Conservation (phyloP, 2,329 filamentous ascomycete genomes). For the Sporothrix brasiliensis region DNA sequence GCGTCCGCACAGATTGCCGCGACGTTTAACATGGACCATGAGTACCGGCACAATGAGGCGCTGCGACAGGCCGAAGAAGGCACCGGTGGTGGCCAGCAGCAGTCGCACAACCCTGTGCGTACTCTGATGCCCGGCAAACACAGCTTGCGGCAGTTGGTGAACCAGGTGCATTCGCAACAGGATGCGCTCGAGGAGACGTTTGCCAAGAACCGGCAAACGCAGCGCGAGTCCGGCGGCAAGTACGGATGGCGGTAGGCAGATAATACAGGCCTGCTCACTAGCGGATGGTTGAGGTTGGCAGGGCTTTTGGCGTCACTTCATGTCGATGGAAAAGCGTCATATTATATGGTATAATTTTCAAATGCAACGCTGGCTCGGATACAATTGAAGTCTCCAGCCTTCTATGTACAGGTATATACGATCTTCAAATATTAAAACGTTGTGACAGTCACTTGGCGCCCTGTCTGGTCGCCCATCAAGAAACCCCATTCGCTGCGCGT, state of each 20-base stretch:
- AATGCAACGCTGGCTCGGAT: neutral
- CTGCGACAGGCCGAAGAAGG: constrained; percentile 70
- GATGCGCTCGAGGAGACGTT: constrained; percentile 90
- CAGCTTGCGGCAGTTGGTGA: constrained; percentile 83
- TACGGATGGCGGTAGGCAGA: constrained; percentile 75
- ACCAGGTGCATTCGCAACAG: constrained; percentile 76
- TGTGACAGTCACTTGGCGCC: constrained; percentile 55
- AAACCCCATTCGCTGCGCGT: constrained; percentile 66
- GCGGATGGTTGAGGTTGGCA: neutral
- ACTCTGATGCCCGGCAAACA: constrained; percentile 86
- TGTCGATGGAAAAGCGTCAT: neutral
- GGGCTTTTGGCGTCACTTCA: neutral
- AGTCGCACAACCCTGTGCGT: constrained; percentile 79
- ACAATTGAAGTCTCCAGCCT: neutral
- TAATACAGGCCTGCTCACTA: neutral
- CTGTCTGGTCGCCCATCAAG: constrained; percentile 55
- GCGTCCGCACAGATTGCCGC: constrained; percentile 66
- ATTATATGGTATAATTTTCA: too few species aligned
- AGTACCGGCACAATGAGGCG: constrained; percentile 84
- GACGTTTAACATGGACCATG: constrained; percentile 85
- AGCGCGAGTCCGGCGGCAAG: constrained; percentile 75
- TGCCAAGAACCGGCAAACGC: constrained; percentile 75
- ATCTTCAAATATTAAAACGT: constrained; percentile 46
- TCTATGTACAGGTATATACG: constrained; percentile 15
- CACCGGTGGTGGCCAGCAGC: constrained; percentile 56